A percentile compares a stretch with the other conserved stretches of the same genome.
Conservation (phyloP, 108 stramenopile genomes). For the Cylindrotheca fusiformis region DNA sequence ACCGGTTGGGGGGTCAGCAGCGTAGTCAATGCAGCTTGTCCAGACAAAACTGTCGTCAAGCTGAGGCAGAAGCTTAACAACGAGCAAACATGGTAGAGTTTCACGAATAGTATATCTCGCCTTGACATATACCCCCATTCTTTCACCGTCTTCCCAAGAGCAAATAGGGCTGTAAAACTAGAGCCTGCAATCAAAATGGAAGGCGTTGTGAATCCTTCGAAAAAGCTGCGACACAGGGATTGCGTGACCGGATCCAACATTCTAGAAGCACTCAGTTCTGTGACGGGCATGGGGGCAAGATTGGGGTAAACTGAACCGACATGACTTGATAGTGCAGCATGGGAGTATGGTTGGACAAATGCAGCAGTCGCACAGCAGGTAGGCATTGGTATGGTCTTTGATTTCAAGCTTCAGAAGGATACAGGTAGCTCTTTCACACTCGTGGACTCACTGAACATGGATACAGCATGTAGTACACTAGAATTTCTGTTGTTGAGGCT, state of each 20-base stretch:
- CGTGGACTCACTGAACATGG: no score
- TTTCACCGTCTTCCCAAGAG: constrained; percentile 14
- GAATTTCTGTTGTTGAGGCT: no score
- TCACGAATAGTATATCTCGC: constrained; percentile 8
- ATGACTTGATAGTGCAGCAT: no score
- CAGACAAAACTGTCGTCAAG: constrained; percentile 14
- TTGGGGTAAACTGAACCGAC: no score
- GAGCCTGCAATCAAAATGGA: constrained; percentile 26
- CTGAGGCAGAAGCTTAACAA: constrained; percentile 31
- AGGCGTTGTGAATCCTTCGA: constrained; percentile 7
- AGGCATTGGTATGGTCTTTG: no score
- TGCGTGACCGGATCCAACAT: background rate
- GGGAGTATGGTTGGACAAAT: no score
- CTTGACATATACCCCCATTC: constrained; percentile 1
- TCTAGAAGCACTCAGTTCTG: no score
- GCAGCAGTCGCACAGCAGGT: no score
- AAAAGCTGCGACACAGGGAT: constrained; percentile 8
- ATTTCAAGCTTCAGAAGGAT: no score
- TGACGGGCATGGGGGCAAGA: no score
- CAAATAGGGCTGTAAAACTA: constrained; percentile 18
- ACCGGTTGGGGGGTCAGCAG: constrained; percentile 7
- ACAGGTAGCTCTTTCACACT: no score
- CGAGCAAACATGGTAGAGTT: constrained; percentile 25
- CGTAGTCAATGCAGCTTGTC: constrained; percentile 9
- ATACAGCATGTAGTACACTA: no score